Percentiles rank a stretch among this genome's conserved stretches.
Evolutionary conservation across 208 protist genomes (phyloP).

Genomic region (Trypanosoma grayi): DNA sequence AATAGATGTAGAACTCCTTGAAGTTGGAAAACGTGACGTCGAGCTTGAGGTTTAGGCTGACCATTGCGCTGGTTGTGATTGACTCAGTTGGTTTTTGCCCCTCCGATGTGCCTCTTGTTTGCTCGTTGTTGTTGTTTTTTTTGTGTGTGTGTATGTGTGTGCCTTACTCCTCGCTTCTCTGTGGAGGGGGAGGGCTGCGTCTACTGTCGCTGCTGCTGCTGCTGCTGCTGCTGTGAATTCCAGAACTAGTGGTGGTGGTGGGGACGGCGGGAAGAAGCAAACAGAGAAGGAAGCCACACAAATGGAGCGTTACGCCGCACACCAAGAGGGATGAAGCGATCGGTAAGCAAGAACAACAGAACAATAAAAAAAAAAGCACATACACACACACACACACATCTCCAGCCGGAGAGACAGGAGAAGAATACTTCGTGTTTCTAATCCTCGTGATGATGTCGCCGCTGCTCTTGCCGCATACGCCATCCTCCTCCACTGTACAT

Average conservation of each 20-base stretch:
- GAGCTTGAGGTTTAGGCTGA: constrained; percentile 44
- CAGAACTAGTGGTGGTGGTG: background rate
- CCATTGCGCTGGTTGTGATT: constrained; percentile 42
- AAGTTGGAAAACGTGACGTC: constrained; percentile 41
- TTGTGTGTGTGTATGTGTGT: background rate
- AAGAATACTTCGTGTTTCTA: too few species aligned
- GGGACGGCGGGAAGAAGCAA: background rate
- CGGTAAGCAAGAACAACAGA: too few species aligned
- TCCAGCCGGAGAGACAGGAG: too few species aligned
- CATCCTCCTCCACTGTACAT: too few species aligned
- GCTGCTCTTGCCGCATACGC: too few species aligned
- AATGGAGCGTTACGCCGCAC: too few species aligned
- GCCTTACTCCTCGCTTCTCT: background rate
- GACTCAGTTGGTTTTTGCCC: background rate
- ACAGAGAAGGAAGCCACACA: constrained; percentile 5
- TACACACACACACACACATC: constrained; percentile 19
- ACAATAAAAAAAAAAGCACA: constrained; percentile 12
- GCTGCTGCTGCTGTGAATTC: background rate
- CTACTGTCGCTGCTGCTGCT: background rate
- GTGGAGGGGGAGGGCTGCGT: too few species aligned
- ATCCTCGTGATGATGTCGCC: too few species aligned
- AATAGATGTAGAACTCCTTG: constrained; percentile 65
- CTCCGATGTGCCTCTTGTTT: background rate
- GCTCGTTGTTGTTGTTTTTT: background rate
- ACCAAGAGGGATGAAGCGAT: too few species aligned